phyloP scores from a whole-genome alignment of 257 asterid species.

The Lithospermum erythrorhizon region DNA sequence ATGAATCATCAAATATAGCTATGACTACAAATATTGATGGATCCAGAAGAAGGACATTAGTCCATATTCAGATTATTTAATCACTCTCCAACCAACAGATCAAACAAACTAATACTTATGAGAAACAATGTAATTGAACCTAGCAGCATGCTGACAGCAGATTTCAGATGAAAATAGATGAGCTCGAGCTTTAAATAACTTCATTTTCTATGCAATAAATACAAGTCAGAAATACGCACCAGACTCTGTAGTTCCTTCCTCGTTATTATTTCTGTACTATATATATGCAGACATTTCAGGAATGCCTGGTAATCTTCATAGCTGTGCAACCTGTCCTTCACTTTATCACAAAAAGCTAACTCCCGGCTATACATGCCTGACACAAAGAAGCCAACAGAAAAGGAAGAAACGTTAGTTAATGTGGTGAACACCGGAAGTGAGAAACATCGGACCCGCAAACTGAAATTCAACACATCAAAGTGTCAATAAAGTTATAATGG shows the following conservation, averaged over 20 bases:
- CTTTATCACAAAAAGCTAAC: slow-evolving; percentile 28
- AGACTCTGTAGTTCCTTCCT: slow-evolving; percentile 23
- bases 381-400: slow-evolving; percentile 18
- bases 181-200: neutral
- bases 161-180: neutral
- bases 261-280: slow-evolving; percentile 21
- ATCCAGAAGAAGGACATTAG: neutral
- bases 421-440: neutral
- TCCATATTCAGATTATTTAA: neutral
- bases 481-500: neutral
- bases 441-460: neutral
- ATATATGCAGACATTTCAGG: slow-evolving; percentile 31
- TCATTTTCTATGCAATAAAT: neutral
- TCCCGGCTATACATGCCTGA: slow-evolving; percentile 25
- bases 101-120: neutral
- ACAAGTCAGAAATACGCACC: slow-evolving; percentile 14
- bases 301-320: slow-evolving; percentile 25
- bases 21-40: neutral
- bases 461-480: neutral
- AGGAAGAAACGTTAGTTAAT: neutral
- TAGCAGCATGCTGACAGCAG: neutral
- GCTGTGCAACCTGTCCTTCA: slow-evolving; percentile 25
- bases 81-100: neutral
- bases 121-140: neutral
- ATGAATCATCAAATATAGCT: neutral